Evolutionary conservation across 1,284 basidiomycete genomes (phyloP).

Genomic region (Naganishia sp.): DNA sequence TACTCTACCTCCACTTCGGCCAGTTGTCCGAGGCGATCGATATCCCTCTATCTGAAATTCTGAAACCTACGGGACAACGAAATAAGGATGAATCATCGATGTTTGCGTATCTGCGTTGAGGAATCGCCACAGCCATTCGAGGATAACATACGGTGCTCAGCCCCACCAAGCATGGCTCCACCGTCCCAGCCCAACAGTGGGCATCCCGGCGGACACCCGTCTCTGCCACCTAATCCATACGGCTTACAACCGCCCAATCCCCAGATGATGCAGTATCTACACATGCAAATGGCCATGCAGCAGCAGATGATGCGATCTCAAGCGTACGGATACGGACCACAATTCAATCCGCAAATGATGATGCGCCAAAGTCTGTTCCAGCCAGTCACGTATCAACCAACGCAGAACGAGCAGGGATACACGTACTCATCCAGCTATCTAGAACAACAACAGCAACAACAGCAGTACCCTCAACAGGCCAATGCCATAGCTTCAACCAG

Average conservation of each 20-base stretch:
- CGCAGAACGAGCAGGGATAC: slow-evolving; percentile 31
- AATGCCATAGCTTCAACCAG: not conserved
- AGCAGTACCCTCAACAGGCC: not conserved
- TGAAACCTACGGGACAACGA: too few relatives aligned
- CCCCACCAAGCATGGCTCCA: slow-evolving; percentile 1
- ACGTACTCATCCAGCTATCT: slow-evolving; percentile 32
- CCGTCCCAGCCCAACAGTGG: not conserved
- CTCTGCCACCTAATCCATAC: slow-evolving; percentile 24
- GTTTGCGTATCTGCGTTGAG: too few relatives aligned
- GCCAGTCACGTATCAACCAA: slow-evolving; percentile 17
- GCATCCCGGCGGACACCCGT: slow-evolving; percentile 8
- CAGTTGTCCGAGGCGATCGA: too few relatives aligned
- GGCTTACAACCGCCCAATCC: slow-evolving; percentile 10
- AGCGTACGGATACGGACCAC: slow-evolving; percentile 23
- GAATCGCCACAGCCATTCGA: not conserved
- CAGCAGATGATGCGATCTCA: slow-evolving; percentile 22
- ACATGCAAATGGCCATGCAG: slow-evolving; percentile 22
- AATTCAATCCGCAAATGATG: slow-evolving; percentile 29
- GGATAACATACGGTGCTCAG: too few relatives aligned
- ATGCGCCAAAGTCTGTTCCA: slow-evolving; percentile 26
- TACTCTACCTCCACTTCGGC: too few relatives aligned
- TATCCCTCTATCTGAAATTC: too few relatives aligned
- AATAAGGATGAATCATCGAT: too few relatives aligned
- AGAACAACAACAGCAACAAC: slow-evolving; percentile 28
- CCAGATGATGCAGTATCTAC: slow-evolving; percentile 16